These are phyloP conservation scores for Funneliformis caledonium DNA, from an alignment of 371 early-diverging fungal species.

Conservation along the genomic window DNA sequence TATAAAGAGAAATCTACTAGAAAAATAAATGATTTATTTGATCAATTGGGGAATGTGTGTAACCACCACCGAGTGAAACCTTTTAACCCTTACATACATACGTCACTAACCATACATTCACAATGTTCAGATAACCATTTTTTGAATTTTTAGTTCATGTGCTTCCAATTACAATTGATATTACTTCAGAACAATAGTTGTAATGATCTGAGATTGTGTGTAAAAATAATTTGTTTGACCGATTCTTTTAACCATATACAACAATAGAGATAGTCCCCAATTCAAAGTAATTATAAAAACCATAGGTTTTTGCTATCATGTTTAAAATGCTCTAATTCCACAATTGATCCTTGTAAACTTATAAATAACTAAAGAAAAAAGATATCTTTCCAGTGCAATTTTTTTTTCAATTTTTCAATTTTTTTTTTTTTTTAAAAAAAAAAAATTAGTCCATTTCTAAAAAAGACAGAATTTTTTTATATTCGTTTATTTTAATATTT, in stretches of 20 bases:
- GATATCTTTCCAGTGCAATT: too few species aligned
- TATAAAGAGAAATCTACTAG: not conserved
- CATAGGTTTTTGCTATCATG: not conserved
- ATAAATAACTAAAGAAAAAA: too few species aligned
- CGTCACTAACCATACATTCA: not conserved
- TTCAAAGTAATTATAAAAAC: not conserved
- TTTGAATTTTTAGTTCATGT: not conserved
- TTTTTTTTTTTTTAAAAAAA: too few species aligned
- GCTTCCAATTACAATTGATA: not conserved
- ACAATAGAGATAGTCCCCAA: too few species aligned
- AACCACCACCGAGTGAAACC: not conserved
- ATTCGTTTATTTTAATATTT: too few species aligned
- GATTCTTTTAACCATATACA: not conserved
- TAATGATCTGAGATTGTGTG: not conserved
- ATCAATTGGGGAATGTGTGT: not conserved
- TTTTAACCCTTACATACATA: too few species aligned
- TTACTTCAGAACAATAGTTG: not conserved
- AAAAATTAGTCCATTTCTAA: too few species aligned
- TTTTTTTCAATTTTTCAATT: too few species aligned
- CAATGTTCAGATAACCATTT: not conserved
- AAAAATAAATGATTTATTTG: not conserved
- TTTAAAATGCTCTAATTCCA: not conserved
- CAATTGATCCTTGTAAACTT: not conserved
- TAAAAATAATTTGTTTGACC: not conserved
- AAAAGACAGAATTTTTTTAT: too few species aligned